These are phyloP conservation scores for Mycena citricolor DNA, from an alignment of 1,284 basidiomycete genomes.

Conservation along the genomic window DNA sequence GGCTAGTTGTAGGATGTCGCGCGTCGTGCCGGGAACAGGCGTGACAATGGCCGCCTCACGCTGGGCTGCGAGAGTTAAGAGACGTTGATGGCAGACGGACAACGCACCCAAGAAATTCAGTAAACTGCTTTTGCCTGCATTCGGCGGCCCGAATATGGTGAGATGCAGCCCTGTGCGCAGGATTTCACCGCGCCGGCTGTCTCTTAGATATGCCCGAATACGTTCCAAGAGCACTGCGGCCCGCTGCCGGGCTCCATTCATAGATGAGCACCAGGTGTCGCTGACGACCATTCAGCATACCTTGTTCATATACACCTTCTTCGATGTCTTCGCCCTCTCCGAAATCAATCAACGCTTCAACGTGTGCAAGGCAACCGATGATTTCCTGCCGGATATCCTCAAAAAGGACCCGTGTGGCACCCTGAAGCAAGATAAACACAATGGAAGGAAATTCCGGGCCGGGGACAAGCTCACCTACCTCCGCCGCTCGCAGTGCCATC, in stretches of 20 bases:
- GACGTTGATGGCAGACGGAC: background rate
- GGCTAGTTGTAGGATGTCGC: conserved; percentile 80
- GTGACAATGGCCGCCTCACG: conserved; percentile 89
- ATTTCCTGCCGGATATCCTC: conserved; percentile 64
- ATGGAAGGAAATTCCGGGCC: conserved; percentile 1
- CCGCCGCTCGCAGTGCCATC: conserved; percentile 66
- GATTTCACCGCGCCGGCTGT: conserved; percentile 78
- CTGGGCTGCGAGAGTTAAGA: conserved; percentile 50
- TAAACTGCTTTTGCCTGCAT: conserved; percentile 85
- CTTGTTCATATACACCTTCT: conserved; percentile 67
- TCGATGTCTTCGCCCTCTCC: conserved; percentile 87
- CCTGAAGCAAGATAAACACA: conserved; percentile 41
- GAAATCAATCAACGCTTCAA: conserved; percentile 90
- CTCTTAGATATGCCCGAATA: conserved; percentile 60
- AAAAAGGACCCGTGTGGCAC: conserved; percentile 55
- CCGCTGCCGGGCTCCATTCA: conserved; percentile 50
- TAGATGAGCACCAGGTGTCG: no score
- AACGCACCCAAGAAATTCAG: conserved; percentile 77
- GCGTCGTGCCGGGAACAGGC: conserved; percentile 81
- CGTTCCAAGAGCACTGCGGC: conserved; percentile 46
- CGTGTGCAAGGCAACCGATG: conserved; percentile 69
- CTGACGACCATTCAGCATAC: conserved; percentile 43
- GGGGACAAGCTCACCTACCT: conserved; percentile 44
- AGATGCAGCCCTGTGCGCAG: conserved; percentile 79
- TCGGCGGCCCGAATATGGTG: conserved; percentile 87